phyloP scores from a whole-genome alignment of 2,329 filamentous ascomycete genomes.

The Drechslerella dactyloides region DNA sequence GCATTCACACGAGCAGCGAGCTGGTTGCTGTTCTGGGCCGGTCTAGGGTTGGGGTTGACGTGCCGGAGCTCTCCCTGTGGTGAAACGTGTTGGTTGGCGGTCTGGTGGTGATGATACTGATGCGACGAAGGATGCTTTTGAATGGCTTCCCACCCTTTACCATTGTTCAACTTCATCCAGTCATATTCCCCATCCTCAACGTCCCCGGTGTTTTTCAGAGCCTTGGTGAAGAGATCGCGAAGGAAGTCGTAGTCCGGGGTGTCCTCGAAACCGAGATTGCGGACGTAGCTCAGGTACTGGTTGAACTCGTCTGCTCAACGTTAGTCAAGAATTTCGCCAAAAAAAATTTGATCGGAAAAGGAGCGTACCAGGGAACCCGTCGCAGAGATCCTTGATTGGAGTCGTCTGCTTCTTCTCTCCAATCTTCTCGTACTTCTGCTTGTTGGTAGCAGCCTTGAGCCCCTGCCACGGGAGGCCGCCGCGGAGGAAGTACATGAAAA shows the following conservation, averaged over 20 bases:
- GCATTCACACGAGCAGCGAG: slow-evolving; percentile 89
- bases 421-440: slow-evolving; percentile 99
- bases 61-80: slow-evolving; percentile 55
- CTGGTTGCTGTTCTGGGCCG: slow-evolving; percentile 65
- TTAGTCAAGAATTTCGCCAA: neutral
- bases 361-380: slow-evolving; percentile 78
- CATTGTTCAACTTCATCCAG: slow-evolving; percentile 98
- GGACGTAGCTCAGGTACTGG: slow-evolving; percentile 96
- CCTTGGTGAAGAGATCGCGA: slow-evolving; percentile 93
- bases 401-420: slow-evolving; percentile 99
- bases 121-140: slow-evolving; percentile 73
- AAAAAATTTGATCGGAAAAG: neutral
- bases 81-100: slow-evolving; percentile 64
- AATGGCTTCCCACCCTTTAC: slow-evolving; percentile 87
- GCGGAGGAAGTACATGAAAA: slow-evolving; percentile 77
- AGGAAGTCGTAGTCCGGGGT: slow-evolving; percentile 98
- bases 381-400: slow-evolving; percentile 92
- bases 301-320: slow-evolving; percentile 78
- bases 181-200: slow-evolving; percentile 98
- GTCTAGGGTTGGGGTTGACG: slow-evolving; percentile 63
- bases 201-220: slow-evolving; percentile 90
- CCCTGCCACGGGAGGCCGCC: slow-evolving; percentile 75
- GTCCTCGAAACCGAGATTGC: slow-evolving; percentile 97
- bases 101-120: slow-evolving; percentile 62
- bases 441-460: slow-evolving; percentile 75